Conservation (phyloP, 371 early-diverging fungal genomes). For the Chytridium lagenaria region DNA sequence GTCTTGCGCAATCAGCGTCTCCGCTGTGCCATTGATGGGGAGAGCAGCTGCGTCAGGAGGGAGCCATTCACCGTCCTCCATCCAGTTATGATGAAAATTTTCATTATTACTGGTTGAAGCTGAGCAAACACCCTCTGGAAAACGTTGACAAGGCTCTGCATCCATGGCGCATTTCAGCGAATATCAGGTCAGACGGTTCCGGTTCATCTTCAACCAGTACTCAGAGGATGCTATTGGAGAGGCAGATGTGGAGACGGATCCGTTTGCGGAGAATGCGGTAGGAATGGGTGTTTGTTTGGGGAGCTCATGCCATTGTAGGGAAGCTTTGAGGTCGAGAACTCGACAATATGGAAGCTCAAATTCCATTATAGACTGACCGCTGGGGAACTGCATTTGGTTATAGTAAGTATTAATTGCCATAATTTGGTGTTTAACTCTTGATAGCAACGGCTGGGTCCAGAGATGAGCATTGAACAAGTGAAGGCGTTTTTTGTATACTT, state of each 20-base stretch:
- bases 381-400: constrained; percentile 22
- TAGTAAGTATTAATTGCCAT: constrained; percentile 23
- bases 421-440: background rate
- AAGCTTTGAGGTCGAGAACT: background rate
- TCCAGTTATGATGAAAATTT: too few relatives aligned
- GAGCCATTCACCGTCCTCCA: too few relatives aligned
- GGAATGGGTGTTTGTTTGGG: too few relatives aligned
- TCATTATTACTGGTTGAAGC: too few relatives aligned
- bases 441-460: constrained; percentile 45
- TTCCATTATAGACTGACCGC: constrained; percentile 30
- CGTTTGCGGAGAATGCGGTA: too few relatives aligned
- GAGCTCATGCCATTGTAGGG: too few relatives aligned
- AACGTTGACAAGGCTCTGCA: background rate
- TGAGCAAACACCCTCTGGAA: background rate
- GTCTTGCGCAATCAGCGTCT: background rate
- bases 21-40: background rate
- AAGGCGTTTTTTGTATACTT: constrained; percentile 46
- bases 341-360: constrained; percentile 14
- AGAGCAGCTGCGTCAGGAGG: too few relatives aligned
- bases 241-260: constrained; percentile 5
- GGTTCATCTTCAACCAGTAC: constrained; percentile 43
- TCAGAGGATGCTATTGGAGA: constrained; percentile 30
- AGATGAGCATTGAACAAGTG: constrained; percentile 29
- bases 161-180: constrained; percentile 36
- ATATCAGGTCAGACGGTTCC: constrained; percentile 41